Percentiles rank a stretch among this genome's conserved stretches.
Evolutionary conservation across 2,329 filamentous ascomycete species (phyloP).

Genomic region (Furcasterigmium furcatum): DNA sequence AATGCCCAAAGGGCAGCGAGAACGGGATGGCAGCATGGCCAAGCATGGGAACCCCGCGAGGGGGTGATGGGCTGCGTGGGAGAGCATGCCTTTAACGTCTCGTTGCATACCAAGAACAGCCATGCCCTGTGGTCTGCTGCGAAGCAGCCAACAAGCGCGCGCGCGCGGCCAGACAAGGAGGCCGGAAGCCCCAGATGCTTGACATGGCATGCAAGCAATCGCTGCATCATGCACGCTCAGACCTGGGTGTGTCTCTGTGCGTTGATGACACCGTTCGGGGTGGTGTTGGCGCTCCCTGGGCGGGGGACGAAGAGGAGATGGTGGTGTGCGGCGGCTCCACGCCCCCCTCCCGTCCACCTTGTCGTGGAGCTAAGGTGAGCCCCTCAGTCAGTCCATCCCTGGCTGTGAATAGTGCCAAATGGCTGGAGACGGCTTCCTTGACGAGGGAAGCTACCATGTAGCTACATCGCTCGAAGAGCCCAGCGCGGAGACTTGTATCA

Average conservation of each 20-base stretch:
- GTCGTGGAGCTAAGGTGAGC: not conserved
- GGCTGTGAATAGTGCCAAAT: too few species aligned
- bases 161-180: too few species aligned
- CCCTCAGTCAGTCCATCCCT: not conserved
- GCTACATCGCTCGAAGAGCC: too few species aligned
- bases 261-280: not conserved
- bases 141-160: not conserved
- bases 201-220: constrained; percentile 7
- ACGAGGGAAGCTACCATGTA: too few species aligned
- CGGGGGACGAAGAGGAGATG: not conserved
- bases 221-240: constrained; percentile 14
- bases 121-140: not conserved
- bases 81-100: not conserved
- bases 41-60: not conserved
- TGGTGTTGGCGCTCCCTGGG: not conserved
- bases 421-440: too few species aligned
- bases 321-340: constrained; percentile 4
- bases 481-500: too few species aligned
- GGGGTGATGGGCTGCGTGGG: not conserved
- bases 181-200: not conserved
- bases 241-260: constrained; percentile 8
- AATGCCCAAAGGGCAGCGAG: not conserved
- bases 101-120: not conserved
- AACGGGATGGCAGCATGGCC: not conserved
- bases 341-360: not conserved